Base-by-base conservation (phyloP, 148 eudicot genomes). In the Rheum nobile region DNA sequence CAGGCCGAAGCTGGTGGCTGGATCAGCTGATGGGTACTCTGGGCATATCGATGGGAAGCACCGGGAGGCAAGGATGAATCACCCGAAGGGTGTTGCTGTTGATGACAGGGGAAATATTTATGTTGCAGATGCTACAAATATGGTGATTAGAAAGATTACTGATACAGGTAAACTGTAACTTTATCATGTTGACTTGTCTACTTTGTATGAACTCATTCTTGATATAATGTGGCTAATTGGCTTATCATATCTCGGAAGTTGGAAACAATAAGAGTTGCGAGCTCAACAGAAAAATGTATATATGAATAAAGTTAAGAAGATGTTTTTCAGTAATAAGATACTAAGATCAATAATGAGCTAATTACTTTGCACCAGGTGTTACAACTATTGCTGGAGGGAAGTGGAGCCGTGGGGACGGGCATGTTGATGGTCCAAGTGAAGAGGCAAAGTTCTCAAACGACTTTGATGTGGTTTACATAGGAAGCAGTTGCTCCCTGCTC, bases 321-420 rank as follows among this genome's bases (percentile, higher is more conserved):
- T n/a, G n/a, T n/a, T n/a, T n/a, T n/a, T n/a, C n/a, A n/a, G 16
- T 14, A 4, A 19, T 16, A 47, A 17, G 4, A 21, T 24, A n/a
- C n/a, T 22, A 55, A 31, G 67, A 46, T 44, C 29, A 4, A 72
- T 21, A n/a, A 42, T 77, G 73, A 43, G 47, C 63, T 78, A 65
- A 8, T 59, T 57, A 4, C 7, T 57, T 10, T 14, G 38, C 76
- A 37, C 24, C 65, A 91, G 96, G 97, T 43, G 90, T 95, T 38
- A 91, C 98, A 71, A 95, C 98, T 17, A 91, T 95, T 77, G 98
- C 98, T 41, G 98, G 98, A 72, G 98, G 98, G 31, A 94, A 91
- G 83, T 78, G 86, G 84, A 79, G 82, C 63, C 86, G 85, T 32
- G 91, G 90, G 73, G 97, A 91, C 73, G 97, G 91, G 34, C 98